Conservation (phyloP, 768 basidiomycete genomes). For the Trametes maxima region DNA sequence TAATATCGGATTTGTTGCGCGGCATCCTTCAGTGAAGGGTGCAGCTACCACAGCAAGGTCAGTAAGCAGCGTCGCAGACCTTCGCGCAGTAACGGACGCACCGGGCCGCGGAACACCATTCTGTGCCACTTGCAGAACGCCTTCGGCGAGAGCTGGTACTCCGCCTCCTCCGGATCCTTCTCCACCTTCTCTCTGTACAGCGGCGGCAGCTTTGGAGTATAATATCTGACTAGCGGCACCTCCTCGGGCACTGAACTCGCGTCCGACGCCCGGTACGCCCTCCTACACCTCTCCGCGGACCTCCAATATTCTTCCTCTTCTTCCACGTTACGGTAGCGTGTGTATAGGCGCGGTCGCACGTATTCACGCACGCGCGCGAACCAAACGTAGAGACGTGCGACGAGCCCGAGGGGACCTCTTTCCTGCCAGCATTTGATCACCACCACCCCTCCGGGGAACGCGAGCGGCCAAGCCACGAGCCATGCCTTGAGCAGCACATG, state of each 20-base stretch:
- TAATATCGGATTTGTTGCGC: slow-evolving; percentile 37
- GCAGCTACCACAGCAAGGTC: slow-evolving; percentile 29
- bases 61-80: neutral
- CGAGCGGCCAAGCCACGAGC: slow-evolving; percentile 15
- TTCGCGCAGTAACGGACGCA: slow-evolving; percentile 29
- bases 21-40: slow-evolving; percentile 41
- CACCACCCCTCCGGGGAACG: slow-evolving; percentile 7
- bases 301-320: slow-evolving; percentile 26
- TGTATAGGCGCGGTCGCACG: neutral
- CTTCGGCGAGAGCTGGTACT: slow-evolving; percentile 36
- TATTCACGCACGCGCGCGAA: neutral
- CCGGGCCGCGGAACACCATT: slow-evolving; percentile 46
- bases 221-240: slow-evolving; percentile 27
- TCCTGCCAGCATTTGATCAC: slow-evolving; percentile 9
- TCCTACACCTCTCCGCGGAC: slow-evolving; percentile 5
- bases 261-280: slow-evolving; percentile 18
- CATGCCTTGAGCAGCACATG: slow-evolving; percentile 8
- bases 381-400: neutral
- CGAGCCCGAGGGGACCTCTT: neutral
- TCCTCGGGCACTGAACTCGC: slow-evolving; percentile 8
- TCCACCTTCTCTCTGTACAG: slow-evolving; percentile 35
- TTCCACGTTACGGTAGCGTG: slow-evolving; percentile 4
- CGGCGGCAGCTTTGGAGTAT: slow-evolving; percentile 38
- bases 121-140: slow-evolving; percentile 50
- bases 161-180: slow-evolving; percentile 25